Conservation (phyloP, 2,329 filamentous ascomycete species). For the Neoarthrinium moseri region DNA sequence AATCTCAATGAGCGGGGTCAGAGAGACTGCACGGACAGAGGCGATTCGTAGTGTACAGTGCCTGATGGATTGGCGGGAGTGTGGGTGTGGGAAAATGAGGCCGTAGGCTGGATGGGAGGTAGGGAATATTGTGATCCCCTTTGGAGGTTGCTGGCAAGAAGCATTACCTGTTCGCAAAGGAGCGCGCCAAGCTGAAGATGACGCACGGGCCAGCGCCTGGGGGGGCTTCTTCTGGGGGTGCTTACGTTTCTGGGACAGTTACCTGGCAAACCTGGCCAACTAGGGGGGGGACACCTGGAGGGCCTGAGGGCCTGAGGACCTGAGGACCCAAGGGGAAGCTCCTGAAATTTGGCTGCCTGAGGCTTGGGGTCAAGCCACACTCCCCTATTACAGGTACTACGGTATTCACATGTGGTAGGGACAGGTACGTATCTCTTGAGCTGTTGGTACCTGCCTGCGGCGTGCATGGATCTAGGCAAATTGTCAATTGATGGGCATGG, state of each 20-base stretch:
- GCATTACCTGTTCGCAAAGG: conserved; percentile 31
- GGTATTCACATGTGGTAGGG: no score
- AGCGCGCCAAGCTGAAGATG: conserved; percentile 18
- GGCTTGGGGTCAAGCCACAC: no score
- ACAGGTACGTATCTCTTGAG: no score
- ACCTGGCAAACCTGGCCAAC: no score
- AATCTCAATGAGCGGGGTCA: conserved; percentile 13
- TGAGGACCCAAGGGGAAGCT: neutral
- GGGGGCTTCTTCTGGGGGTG: no score
- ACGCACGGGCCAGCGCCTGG: conserved; percentile 2
- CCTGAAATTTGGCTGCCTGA: neutral
- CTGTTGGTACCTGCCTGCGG: no score
- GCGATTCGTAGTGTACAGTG: conserved; percentile 21
- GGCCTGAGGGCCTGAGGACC: no score
- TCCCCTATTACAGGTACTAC: no score
- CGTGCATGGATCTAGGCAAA: no score
- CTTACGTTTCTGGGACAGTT: no score
- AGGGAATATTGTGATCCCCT: conserved; percentile 18
- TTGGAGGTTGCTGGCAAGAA: conserved; percentile 19
- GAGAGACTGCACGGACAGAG: neutral
- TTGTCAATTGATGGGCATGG: no score
- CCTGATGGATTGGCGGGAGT: conserved; percentile 5
- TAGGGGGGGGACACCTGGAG: no score
- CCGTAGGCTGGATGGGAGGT: conserved; percentile 14
- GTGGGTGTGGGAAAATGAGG: conserved; percentile 12